These are phyloP conservation scores for Margaritispora aquatica DNA, from an alignment of 495 filamentous ascomycete species.

Conservation along the genomic window DNA sequence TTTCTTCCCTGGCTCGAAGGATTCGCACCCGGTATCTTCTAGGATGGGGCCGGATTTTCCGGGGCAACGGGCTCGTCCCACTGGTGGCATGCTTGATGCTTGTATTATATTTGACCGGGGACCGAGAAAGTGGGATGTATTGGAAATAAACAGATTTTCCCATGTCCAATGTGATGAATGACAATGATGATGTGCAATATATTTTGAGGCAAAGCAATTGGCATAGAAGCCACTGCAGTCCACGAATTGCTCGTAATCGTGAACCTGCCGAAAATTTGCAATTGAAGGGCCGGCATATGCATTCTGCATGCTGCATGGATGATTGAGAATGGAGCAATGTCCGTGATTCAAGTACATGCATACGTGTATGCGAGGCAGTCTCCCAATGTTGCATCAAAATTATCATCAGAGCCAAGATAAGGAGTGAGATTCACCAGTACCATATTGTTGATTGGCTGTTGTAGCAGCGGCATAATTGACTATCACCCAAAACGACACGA, in stretches of 20 bases:
- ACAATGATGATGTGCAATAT: neutral
- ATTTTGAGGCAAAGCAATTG: neutral
- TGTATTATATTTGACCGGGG: neutral
- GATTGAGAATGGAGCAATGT: neutral
- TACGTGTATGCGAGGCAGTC: too few species aligned
- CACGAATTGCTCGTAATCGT: neutral
- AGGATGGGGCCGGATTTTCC: neutral
- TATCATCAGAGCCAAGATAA: too few species aligned
- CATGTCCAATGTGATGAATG: neutral
- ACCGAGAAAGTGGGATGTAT: neutral
- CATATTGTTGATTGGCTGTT: too few species aligned
- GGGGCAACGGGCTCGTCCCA: neutral
- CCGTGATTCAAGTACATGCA: neutral
- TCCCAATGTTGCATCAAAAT: too few species aligned
- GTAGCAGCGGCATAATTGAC: too few species aligned
- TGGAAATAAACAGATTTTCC: neutral
- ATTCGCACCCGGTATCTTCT: neutral
- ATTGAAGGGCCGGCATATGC: neutral
- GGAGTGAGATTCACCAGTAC: too few species aligned
- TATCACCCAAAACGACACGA: too few species aligned
- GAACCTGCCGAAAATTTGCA: neutral
- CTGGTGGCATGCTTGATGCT: neutral
- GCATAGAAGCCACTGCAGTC: neutral
- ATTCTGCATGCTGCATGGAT: neutral
- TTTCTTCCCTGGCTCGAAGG: neutral